Base-by-base conservation (phyloP, 2,329 filamentous ascomycete species). In the Colletotrichum viniferum region DNA sequence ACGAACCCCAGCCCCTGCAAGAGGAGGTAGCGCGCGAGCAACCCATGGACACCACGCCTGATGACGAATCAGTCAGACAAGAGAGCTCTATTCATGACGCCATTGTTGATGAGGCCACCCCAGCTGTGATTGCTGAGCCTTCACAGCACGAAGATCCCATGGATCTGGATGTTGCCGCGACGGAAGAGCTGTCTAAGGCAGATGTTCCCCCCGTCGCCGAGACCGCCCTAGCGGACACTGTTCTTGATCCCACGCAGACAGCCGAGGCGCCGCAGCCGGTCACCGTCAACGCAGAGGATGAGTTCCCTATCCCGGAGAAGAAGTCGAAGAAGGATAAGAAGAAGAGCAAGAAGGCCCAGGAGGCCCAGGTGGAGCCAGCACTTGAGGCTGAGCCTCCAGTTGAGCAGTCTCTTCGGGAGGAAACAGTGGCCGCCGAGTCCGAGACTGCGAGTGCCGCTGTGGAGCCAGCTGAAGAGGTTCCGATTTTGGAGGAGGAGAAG, bases 271-370 rank as follows among this genome's bases (percentile, higher is more conserved):
- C 26, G 14, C 52, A 55, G 24, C 16, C 28, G 21, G 36, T 38
- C 7, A 30, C 16, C 12, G 21, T 32, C 24, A 32, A 32, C 30
- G n/a, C 28, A 30, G 55, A 69, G 28, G 21, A 69, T 18, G 70
- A 69, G 32, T 30, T 38, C 21, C 32, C 24, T 16, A 7, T 64
- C 24, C 8, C 34, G n/a, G 62, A 43, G 32, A 43, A 64, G 62
- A 26, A 43, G 62, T 43, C 34, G 13, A 26, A 26, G 34, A 34
- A 64, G 21, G 32, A 43, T 7, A 64, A 64, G 34, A 73, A 69
- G 69, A 77, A 76, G 60, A 73, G 71, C 18, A 70, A 65, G 65
- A 78, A 76, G 69, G 65, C 43, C 6, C 58, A 61, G 32, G 58
- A 61, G 58, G 58, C n/a, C 13, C 30, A 21, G 9, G 30, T 28